Evolutionary conservation across 2,329 filamentous ascomycete genomes (phyloP).

Genomic region (Apiospora pterosperma): DNA sequence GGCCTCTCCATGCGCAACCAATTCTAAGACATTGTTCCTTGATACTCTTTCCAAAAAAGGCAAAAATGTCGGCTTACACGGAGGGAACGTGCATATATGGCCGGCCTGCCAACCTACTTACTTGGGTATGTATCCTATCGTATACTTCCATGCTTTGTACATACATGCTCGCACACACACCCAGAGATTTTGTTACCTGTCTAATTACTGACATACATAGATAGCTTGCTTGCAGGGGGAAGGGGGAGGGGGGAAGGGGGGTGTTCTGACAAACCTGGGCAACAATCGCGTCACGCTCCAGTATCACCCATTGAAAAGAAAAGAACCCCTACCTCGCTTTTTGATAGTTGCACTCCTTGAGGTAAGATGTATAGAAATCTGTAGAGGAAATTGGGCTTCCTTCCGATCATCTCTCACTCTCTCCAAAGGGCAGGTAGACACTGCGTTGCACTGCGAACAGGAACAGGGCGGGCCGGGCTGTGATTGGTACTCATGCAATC

Average conservation of each 20-base stretch:
- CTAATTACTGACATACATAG: background rate
- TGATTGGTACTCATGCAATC: background rate
- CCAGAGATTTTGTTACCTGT: background rate
- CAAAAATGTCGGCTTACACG: conserved; percentile 3
- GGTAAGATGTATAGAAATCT: background rate
- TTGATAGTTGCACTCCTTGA: background rate
- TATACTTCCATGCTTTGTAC: conserved; percentile 1
- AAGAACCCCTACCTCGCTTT: background rate
- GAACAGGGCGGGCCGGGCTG: background rate
- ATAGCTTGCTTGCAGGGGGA: background rate
- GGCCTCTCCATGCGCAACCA: background rate
- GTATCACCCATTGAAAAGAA: background rate
- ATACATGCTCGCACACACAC: background rate
- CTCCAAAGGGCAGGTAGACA: background rate
- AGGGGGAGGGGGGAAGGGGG: too few relatives aligned
- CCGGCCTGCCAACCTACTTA: background rate
- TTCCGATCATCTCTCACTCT: background rate
- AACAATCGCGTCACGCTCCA: background rate
- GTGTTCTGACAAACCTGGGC: background rate
- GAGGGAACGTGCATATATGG: conserved; percentile 5
- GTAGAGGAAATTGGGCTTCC: background rate
- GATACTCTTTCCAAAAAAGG: conserved; percentile 3
- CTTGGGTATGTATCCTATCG: background rate
- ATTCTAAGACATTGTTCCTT: conserved; percentile 1
- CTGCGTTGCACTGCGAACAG: background rate